Base-by-base conservation (phyloP, 2,329 filamentous ascomycete genomes). In the Periconia sp. region DNA sequence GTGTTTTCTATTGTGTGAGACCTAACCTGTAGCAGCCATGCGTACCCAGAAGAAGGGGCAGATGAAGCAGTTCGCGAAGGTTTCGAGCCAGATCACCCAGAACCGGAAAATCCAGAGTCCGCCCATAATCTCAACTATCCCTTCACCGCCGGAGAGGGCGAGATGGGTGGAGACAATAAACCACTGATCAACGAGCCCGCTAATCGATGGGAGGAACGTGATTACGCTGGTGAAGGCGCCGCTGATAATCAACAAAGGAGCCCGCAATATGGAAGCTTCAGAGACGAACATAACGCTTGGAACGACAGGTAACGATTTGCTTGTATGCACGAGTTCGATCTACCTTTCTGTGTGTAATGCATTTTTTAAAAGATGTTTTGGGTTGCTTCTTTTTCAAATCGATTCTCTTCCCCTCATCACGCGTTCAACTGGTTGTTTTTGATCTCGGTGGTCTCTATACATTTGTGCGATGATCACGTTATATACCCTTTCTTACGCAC, bases 21-120 rank as follows among this genome's bases (percentile, higher is more conserved):
- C 47, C 63, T 65, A 33, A 65, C 47, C 13, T 17, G 13, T 1
- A 17, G 48, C 53, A 84, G 76, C 56, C 77, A 69, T 52, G 76
- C 78, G 10, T 83, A 80, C 57, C 74, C 75, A 0, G 74, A 76
- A 30, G 69, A 77, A 17, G 73, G 74, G 33, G 74, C 76, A 49
- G 77, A 74, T 15, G 81, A 83, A 60, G 78, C 78, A 50, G 79
- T 84, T 15, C 75, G 81, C 2, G 77, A 81, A 67, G 82, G 82
- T 6, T 84, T 81, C 62, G 80, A 83, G 48, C 82, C 77, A 3
- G 78, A 82, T 50, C 61, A 72, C 2, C 67, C 75, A 1, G 73
- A 78, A 50, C 66, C 72, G 11, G 72, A 77, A 42, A 73, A 78
- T 45, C 68, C 74, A 1, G 77, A 79, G 47, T 59, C 65, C 8